Evolutionary conservation across 2,329 filamentous ascomycete genomes (phyloP), one percentile per base, ranked within the genome.

Genomic region (Aquanectria penicillioides): DNA sequence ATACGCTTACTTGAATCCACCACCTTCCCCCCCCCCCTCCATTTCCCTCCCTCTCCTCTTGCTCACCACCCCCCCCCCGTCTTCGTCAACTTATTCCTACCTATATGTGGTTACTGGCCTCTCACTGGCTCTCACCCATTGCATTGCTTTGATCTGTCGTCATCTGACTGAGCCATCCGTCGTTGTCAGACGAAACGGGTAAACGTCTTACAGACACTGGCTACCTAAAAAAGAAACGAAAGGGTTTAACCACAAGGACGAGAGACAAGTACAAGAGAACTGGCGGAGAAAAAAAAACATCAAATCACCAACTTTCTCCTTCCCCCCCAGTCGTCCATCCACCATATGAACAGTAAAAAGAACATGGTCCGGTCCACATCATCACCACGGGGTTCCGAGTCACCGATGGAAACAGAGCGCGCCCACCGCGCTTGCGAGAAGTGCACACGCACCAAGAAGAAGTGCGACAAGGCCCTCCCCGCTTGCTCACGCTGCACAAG

Each of bases 391-490:
- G 68, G 65, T 43, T 72, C 71, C 57, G 64, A 73, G 38, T 73
- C 71, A 28, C 71, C 71, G 38, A 70, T 71, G 64, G 70, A 72
- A 46, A 59, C 64, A 40, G 71, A 71, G 52, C 73, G 73, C 53
- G 74, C 74, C 41, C 74, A 75, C 54, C 67, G 74, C 31, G 73
- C 74, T 22, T 76, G 74, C 66, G 74, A 76, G 62, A 76, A 76
- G 61, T 76, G 74, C 64, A 76, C 74, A 9, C 62, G 74, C 36
- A 75, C 74, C 50, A 76, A 76, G 67, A 76, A 76, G 71, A 76
- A 75, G 60, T 76, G 74, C 57, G 74, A 76, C 65, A 76, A 76
- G 67, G 73, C 71, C 28, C 62, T 76, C 31, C 74, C 74, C 25
- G 62, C 73, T 41, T 76, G 74, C 54, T 74, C 73, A 52, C 67